These are phyloP conservation scores for Fagus crenata DNA, from an alignment of 306 rosid genomes.

Conservation along the genomic window DNA sequence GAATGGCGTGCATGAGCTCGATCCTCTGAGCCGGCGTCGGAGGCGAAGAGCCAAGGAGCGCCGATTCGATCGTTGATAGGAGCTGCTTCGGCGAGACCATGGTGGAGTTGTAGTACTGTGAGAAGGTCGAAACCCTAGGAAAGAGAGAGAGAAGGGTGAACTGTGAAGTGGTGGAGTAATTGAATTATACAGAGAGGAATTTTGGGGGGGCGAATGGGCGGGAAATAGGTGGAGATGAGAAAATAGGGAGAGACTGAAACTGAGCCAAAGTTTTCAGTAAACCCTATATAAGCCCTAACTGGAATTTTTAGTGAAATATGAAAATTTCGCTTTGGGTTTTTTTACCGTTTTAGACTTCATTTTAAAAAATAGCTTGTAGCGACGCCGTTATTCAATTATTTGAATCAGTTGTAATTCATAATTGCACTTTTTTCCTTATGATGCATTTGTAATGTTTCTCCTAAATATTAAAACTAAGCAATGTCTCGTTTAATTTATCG, in stretches of 20 bases:
- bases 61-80: constrained; percentile 62
- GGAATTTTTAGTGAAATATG: neutral
- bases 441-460: no score
- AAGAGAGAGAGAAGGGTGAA: neutral
- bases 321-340: neutral
- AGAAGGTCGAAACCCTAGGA: constrained; percentile 34
- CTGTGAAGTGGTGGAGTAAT: neutral
- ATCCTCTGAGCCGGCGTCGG: constrained; percentile 69
- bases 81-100: constrained; percentile 82
- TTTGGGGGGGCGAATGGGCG: constrained; percentile 31
- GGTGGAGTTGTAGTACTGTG: constrained; percentile 13
- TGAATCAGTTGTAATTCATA: no score
- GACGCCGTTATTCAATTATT: no score
- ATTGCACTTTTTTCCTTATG: no score
- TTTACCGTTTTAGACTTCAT: no score
- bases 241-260: neutral
- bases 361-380: no score
- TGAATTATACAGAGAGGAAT: neutral
- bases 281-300: constrained; percentile 32
- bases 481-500: no score
- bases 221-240: constrained; percentile 27
- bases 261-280: neutral
- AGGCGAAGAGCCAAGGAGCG: constrained; percentile 69
- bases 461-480: no score
- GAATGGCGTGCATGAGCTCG: constrained; percentile 83